Conservation (phyloP, 768 basidiomycete genomes). For the Boletus eberwhitei region DNA sequence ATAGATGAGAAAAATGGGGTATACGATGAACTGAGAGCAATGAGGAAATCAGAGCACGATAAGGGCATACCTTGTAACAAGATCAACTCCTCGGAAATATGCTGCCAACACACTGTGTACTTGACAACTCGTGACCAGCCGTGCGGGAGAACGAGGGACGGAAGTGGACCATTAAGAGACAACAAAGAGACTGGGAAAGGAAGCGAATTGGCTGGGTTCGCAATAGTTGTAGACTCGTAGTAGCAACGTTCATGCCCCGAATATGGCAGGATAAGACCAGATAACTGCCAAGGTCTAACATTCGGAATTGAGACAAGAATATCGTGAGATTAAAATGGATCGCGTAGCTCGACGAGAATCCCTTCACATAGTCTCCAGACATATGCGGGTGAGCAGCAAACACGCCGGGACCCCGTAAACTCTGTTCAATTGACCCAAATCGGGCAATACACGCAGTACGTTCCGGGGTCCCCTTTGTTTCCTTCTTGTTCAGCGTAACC, state of each 20-base stretch:
- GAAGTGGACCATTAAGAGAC: background rate
- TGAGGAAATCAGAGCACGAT: too few relatives aligned
- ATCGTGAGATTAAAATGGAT: background rate
- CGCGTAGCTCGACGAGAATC: background rate
- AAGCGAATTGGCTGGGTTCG: background rate
- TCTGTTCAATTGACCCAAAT: conserved; percentile 13
- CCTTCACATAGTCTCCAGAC: background rate
- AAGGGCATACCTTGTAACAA: too few relatives aligned
- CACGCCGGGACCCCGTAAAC: conserved; percentile 15
- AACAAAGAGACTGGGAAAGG: background rate
- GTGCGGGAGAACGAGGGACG: background rate
- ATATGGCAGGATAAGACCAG: background rate
- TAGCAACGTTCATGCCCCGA: too few relatives aligned
- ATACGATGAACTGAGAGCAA: too few relatives aligned
- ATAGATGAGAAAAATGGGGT: too few relatives aligned
- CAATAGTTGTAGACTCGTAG: background rate
- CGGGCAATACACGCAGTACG: background rate
- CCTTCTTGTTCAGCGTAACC: background rate
- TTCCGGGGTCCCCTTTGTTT: conserved; percentile 18
- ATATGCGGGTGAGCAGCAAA: too few relatives aligned
- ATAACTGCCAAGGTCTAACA: background rate
- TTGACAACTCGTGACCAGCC: background rate
- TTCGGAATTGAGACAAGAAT: too few relatives aligned
- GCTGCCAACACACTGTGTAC: background rate
- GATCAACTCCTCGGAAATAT: background rate